A percentile compares a stretch with the other conserved stretches of the same genome.
Evolutionary conservation across 257 asterid genomes (phyloP).

Genomic region (Eucommia ulmoides): DNA sequence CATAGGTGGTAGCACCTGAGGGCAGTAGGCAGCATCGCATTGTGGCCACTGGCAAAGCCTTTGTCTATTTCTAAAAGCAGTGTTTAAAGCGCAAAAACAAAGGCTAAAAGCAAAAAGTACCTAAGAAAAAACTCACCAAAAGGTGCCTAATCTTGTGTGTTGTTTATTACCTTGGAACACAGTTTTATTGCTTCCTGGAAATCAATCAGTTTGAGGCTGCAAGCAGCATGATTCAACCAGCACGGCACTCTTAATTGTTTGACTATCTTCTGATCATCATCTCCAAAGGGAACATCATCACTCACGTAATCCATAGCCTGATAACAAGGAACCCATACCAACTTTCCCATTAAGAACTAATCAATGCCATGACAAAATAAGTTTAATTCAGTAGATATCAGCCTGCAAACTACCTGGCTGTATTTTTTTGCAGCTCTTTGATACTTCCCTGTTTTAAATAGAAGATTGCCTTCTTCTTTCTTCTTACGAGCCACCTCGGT

Average conservation of each 20-base stretch:
- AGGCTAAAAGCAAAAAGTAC: neutral
- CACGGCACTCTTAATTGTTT: conserved; percentile 39
- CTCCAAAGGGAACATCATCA: conserved; percentile 29
- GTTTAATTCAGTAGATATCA: conserved; percentile 1
- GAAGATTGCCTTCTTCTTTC: conserved; percentile 67
- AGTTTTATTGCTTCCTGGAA: conserved; percentile 33
- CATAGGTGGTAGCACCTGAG: too few species aligned
- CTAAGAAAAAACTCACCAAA: too few species aligned
- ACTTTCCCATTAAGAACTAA: neutral
- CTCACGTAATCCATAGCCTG: conserved; percentile 47
- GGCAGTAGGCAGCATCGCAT: too few species aligned
- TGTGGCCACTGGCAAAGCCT: neutral
- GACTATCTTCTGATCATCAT: conserved; percentile 30
- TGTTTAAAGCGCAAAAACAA: neutral
- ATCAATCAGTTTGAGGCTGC: conserved; percentile 39
- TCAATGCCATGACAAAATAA: conserved; percentile 1
- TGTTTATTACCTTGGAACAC: conserved; percentile 50
- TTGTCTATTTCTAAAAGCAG: neutral
- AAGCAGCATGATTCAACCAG: conserved; percentile 71
- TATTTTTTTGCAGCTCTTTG: conserved; percentile 42
- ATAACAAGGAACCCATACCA: conserved; percentile 1
- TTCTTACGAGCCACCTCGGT: conserved; percentile 39
- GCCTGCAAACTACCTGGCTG: conserved; percentile 21
- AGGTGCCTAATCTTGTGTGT: neutral
- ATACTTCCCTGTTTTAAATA: conserved; percentile 41